Percentiles rank a stretch among this genome's conserved stretches.
These are phyloP conservation scores for Aureobasidium sp. DNA, from an alignment of 2,329 filamentous ascomycete genomes.

Conservation along the genomic window DNA sequence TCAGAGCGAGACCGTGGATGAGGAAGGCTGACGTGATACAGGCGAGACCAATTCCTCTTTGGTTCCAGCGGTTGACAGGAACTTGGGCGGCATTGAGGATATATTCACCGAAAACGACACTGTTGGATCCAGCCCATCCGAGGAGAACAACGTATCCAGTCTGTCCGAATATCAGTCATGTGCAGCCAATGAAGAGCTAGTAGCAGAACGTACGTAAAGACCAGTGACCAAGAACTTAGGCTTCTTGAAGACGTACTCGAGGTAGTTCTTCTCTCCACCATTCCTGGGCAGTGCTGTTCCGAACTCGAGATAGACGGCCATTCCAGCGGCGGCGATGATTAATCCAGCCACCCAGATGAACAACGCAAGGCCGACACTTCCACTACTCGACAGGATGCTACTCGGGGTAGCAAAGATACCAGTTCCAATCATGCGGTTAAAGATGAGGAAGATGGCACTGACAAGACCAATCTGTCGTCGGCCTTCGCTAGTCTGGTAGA, in stretches of 20 bases:
- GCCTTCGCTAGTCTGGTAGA: conserved; percentile 14
- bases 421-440: conserved; percentile 60
- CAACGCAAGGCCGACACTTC: conserved; percentile 55
- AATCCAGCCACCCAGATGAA: conserved; percentile 59
- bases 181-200: not conserved
- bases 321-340: conserved; percentile 55
- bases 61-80: conserved; percentile 59
- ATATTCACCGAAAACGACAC: conserved; percentile 64
- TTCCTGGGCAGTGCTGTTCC: conserved; percentile 59
- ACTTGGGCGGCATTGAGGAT: conserved; percentile 58
- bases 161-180: not conserved
- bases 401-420: conserved; percentile 61
- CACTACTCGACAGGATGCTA: conserved; percentile 50
- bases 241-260: conserved; percentile 56
- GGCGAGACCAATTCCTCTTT: conserved; percentile 59
- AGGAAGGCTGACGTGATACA: conserved; percentile 60
- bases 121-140: conserved; percentile 60
- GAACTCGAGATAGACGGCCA: conserved; percentile 60
- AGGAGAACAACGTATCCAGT: conserved; percentile 55
- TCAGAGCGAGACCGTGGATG: conserved; percentile 57
- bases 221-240: conserved; percentile 56
- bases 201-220: conserved; percentile 39
- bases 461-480: conserved; percentile 46
- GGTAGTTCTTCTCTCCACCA: conserved; percentile 61
- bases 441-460: conserved; percentile 53